Percentiles rank a stretch among this genome's conserved stretches.
phyloP scores from a whole-genome alignment of 2,329 filamentous ascomycete species.

The Sclerotinia spermophila region DNA sequence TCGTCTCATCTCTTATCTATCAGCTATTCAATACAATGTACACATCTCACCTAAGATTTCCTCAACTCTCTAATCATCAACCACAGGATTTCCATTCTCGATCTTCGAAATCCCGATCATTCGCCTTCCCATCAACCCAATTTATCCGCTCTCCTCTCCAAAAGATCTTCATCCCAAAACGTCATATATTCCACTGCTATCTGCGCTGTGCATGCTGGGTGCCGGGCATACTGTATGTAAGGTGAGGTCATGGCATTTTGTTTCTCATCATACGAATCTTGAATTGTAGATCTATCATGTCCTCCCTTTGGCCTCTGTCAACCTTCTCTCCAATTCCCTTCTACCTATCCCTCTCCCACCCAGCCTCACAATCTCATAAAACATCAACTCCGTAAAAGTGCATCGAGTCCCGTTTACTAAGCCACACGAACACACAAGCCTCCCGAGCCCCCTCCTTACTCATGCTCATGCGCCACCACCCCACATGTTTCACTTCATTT shows the following conservation, averaged over 20 bases:
- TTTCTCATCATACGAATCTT: background rate
- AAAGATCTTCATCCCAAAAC: background rate
- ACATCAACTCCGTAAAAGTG: background rate
- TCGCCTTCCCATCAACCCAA: background rate
- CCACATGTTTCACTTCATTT: constrained; percentile 2
- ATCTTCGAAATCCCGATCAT: background rate
- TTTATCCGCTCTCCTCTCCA: background rate
- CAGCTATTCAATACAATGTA: background rate
- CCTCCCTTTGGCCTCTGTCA: background rate
- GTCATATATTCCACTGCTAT: background rate
- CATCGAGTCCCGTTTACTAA: background rate
- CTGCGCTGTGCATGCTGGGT: background rate
- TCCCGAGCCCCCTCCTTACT: background rate
- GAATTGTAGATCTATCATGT: background rate
- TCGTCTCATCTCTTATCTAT: background rate
- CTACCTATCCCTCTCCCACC: background rate
- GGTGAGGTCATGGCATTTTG: background rate
- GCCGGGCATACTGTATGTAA: background rate
- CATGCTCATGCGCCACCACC: background rate
- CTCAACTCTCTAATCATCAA: background rate
- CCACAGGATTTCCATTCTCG: background rate
- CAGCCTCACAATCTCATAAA: background rate
- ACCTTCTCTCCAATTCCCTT: background rate
- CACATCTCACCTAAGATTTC: background rate
- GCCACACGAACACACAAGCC: background rate